phyloP scores from a whole-genome alignment of 2,329 filamentous ascomycete species.

The Ceratocystis diversiconidia region DNA sequence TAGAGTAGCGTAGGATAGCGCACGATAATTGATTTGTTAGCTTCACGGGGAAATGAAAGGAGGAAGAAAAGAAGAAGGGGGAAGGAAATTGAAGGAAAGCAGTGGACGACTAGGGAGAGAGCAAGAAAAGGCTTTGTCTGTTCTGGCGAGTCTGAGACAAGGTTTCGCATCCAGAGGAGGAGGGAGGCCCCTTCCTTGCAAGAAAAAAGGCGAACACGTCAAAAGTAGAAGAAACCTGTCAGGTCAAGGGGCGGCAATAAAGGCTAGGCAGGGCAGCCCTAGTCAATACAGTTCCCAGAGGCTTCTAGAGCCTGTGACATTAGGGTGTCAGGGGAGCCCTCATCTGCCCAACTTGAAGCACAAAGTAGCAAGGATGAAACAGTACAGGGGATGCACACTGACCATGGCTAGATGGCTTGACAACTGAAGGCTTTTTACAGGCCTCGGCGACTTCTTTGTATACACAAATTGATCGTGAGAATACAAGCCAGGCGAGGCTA shows the following conservation, averaged over 20 bases:
- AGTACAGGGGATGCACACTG: background rate
- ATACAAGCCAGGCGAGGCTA: too few species aligned
- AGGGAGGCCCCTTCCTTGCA: background rate
- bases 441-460: too few species aligned
- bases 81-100: conserved; percentile 7
- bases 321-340: background rate
- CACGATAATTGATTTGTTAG: background rate
- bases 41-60: background rate
- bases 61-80: background rate
- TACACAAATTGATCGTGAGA: too few species aligned
- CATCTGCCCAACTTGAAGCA: background rate
- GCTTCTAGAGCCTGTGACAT: background rate
- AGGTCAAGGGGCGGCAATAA: background rate
- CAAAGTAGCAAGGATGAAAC: conserved; percentile 4
- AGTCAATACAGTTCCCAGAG: background rate
- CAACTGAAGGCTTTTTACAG: too few species aligned
- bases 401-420: too few species aligned
- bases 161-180: background rate
- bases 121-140: background rate
- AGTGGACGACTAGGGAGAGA: background rate
- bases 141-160: conserved; percentile 3
- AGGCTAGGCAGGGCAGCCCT: background rate
- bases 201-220: background rate
- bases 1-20: background rate
- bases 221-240: background rate